Conservation (phyloP, 1,139 yeast genomes). For the Blastobotrys malaysiensis region DNA sequence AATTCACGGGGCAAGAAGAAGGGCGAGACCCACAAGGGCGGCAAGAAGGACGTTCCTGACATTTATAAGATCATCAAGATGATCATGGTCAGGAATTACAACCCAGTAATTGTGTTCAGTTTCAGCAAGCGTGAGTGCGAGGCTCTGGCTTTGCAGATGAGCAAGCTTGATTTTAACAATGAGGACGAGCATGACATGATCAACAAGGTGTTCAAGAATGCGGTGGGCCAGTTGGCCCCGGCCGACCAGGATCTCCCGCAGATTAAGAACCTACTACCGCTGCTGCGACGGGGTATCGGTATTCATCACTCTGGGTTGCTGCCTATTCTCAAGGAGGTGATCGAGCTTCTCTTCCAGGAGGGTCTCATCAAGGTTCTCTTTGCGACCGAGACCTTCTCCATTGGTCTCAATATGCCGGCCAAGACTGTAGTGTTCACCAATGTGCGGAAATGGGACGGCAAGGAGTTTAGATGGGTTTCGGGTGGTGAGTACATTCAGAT, state of each 20-base stretch:
- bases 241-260: constrained; percentile 90
- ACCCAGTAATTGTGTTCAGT: constrained; percentile 96
- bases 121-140: constrained; percentile 97
- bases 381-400: constrained; percentile 97
- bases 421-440: constrained; percentile 97
- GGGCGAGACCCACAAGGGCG: constrained; percentile 87
- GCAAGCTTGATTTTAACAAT: constrained; percentile 85
- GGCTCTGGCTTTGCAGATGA: constrained; percentile 86
- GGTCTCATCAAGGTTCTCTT: constrained; percentile 89
- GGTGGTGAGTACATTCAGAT: constrained; percentile 99
- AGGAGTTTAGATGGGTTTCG: constrained; percentile 95
- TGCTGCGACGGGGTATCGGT: constrained; percentile 92
- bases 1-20: constrained; percentile 40
- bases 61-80: constrained; percentile 94
- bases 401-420: constrained; percentile 97
- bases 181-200: constrained; percentile 90
- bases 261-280: constrained; percentile 82
- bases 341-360: constrained; percentile 94
- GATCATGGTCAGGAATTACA: constrained; percentile 93
- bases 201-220: constrained; percentile 82
- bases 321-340: constrained; percentile 93
- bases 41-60: constrained; percentile 66
- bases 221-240: constrained; percentile 80
- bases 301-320: constrained; percentile 96
- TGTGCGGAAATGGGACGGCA: constrained; percentile 98